Base-by-base conservation (phyloP, 345 rosid genomes). In the Turritis glabra region DNA sequence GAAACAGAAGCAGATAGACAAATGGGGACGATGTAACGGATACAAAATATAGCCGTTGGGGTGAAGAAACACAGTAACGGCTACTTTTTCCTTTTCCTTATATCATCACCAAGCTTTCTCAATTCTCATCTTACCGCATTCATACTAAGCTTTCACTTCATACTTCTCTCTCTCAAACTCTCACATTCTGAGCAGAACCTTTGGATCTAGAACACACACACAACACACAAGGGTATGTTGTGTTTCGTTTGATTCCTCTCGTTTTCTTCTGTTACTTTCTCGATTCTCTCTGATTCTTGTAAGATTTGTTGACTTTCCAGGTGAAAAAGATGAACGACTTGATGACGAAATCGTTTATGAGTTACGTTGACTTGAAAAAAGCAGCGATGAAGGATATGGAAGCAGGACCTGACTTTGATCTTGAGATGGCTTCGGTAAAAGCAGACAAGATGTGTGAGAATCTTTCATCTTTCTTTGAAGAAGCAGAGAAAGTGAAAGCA, bases 341-440 rank as follows among this genome's bases (percentile, higher is more conserved):
- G 46, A 92, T 92, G 99, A 95, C 99, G 59, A 92, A 95, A 79
- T 95, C 99, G 26, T 95, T 90, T 78, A 79, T 79, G 74, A 95
- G 93, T 83, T 92, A 95, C 58, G 99, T 90, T 21, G 97, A 95
- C 69, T 83, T 92, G 44, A 90, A 89, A 81, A 95, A 90, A 71
- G 96, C 90, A 77, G 99, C 97, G 56, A 85, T 92, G 88, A 90
- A 82, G 75, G 99, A 95, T 71, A 84, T 89, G 0, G 99, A 92
- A 86, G 95, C 93, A 3, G 97, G 93, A 41, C 88, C 83, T 0
- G 93, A 87, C 37, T 61, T 18, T 0, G 94, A 84, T 73, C 27
- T 88, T n/a, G 96, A 90, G 68, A 86, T 90, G 94, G 58, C 50
- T 25, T 22, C 48, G 3, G 21, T 7, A 0, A 40, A 40, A 61